Evolutionary conservation across 106 monocot species (phyloP).

Genomic region (Acanthochlamys bracteata): DNA sequence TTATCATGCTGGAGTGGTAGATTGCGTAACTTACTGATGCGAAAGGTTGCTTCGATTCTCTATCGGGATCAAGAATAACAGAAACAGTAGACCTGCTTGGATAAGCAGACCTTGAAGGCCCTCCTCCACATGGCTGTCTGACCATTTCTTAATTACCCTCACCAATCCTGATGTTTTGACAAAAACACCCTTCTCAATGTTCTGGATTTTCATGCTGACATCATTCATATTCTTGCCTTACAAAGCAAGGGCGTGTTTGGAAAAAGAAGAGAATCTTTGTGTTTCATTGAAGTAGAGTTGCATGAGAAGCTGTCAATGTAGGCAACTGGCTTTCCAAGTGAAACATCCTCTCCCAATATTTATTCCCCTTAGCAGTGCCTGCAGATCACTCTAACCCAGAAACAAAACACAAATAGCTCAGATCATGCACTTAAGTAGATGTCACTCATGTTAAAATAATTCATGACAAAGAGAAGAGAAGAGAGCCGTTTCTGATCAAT

Average conservation of each 20-base stretch:
- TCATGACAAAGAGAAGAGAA: background rate
- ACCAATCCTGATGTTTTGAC: background rate
- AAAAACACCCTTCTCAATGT: background rate
- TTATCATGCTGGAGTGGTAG: no score
- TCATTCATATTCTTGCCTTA: no score
- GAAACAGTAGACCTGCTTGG: background rate
- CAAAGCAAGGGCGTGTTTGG: no score
- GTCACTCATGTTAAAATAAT: background rate
- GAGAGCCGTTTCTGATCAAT: background rate
- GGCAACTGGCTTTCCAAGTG: conserved; percentile 1
- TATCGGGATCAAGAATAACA: background rate
- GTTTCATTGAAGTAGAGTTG: background rate
- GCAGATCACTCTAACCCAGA: background rate
- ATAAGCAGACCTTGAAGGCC: background rate
- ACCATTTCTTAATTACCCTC: background rate
- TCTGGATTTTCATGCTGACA: background rate
- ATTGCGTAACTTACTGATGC: no score
- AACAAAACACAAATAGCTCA: background rate
- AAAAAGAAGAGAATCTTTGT: no score
- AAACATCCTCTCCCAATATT: background rate
- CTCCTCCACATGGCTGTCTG: conserved; percentile 9
- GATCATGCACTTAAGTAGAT: background rate
- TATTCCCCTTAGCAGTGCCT: background rate
- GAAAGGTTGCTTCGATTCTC: background rate
- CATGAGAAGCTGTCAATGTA: background rate